Conservation (phyloP, 371 early-diverging fungal genomes). For the Rhizomucor miehei region DNA sequence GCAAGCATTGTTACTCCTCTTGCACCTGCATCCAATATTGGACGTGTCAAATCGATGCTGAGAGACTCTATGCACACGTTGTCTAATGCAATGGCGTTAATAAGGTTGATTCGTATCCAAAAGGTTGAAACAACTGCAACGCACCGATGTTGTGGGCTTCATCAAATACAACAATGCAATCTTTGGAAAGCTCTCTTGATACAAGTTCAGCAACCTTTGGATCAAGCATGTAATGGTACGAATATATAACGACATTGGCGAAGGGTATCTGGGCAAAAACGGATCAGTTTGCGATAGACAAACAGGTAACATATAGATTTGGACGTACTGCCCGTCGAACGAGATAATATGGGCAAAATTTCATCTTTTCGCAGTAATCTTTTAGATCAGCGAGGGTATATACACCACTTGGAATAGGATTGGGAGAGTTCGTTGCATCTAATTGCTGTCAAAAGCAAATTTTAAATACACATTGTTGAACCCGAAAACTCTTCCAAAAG, state of each 20-base stretch:
- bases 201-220: slow-evolving; percentile 98
- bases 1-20: slow-evolving; percentile 72
- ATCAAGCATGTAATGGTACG: slow-evolving; percentile 99
- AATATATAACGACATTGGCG: slow-evolving; percentile 98
- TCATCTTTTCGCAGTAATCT: slow-evolving; percentile 68
- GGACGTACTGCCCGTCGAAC: slow-evolving; percentile 77
- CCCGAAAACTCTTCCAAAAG: neutral
- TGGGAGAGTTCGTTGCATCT: slow-evolving; percentile 67
- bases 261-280: slow-evolving; percentile 59
- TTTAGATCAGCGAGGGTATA: slow-evolving; percentile 96
- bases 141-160: slow-evolving; percentile 99
- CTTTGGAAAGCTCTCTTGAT: slow-evolving; percentile 90
- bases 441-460: slow-evolving; percentile 33
- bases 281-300: slow-evolving; percentile 1
- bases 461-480: neutral
- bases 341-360: slow-evolving; percentile 96
- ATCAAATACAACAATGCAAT: slow-evolving; percentile 99
- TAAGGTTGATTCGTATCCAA: neutral
- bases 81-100: slow-evolving; percentile 46
- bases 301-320: neutral
- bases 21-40: slow-evolving; percentile 88
- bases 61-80: slow-evolving; percentile 98
- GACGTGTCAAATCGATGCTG: slow-evolving; percentile 91
- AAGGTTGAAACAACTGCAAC: neutral
- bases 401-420: slow-evolving; percentile 85